Base-by-base conservation (phyloP, 805 yeast species). In the Cyberlindnera galapagoensis region DNA sequence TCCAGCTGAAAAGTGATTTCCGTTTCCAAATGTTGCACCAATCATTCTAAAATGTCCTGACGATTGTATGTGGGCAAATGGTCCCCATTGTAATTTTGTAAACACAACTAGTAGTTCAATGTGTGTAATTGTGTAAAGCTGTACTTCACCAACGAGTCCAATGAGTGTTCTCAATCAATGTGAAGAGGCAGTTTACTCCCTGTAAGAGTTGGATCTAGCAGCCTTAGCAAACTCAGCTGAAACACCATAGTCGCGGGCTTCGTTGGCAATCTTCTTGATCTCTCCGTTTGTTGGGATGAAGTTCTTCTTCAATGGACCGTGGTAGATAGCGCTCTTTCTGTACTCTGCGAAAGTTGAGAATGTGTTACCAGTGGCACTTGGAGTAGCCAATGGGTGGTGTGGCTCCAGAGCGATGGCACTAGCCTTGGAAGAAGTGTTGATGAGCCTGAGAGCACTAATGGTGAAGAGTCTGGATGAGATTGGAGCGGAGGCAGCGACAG, bases 301-400 rank as follows among this genome's bases (percentile, higher is more conserved):
- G 22, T 38, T 41, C 39, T 49, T 51, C 11, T 44, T 56, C 35
- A 59, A 42, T 8, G 64, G 65, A 14, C 65, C 65, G 36, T 59
- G 61, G 26, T 57, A 59, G 35, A 51, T 56, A 9, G 63, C 63
- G 15, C 49, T 47, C 38, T 54, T 56, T 45, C 65, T 57, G 41
- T 60, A 60, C 34, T 59, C 63, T 22, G 55, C 53, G 36, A 60
- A 60, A 0, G 61, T 52, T 9, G 34, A 35, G 39, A 59, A 59
- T 2, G 63, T 54, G 46, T 59, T 56, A 11, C 65, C 63, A 4
- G 51, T 24, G 15, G 28, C 23, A 4, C 30, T 26, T 17, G 20
- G 26, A 21, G 18, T 40, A 30, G 31, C 40, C 23, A 24, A 19
- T 25, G 24, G 20, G 28, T 34, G 26, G 24, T 27, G 28, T 22